Evolutionary conservation across 371 early-diverging fungal genomes (phyloP).

Genomic region (Smittium culicis): DNA sequence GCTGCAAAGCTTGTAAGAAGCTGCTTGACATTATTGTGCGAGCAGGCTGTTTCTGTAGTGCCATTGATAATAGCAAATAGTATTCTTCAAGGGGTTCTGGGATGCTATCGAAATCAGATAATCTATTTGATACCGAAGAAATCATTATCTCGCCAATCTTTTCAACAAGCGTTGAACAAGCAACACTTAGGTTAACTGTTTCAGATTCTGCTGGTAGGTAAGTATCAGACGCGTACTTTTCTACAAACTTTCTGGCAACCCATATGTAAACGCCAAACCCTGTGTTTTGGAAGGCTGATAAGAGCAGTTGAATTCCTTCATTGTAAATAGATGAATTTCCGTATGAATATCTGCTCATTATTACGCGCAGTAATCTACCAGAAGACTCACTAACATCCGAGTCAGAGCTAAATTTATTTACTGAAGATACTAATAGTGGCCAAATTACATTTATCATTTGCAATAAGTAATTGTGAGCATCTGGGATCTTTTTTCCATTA

Average conservation of each 20-base stretch:
- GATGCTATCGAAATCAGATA: slow-evolving; percentile 38
- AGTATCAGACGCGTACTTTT: slow-evolving; percentile 21
- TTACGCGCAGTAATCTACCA: slow-evolving; percentile 46
- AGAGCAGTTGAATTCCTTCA: slow-evolving; percentile 39
- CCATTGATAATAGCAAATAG: slow-evolving; percentile 41
- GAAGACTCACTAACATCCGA: slow-evolving; percentile 43
- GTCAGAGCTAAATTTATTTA: slow-evolving; percentile 39
- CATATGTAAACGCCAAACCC: slow-evolving; percentile 59
- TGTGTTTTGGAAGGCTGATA: slow-evolving; percentile 44
- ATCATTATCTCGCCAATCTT: slow-evolving; percentile 33
- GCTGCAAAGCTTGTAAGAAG: slow-evolving; percentile 44
- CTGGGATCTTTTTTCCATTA: slow-evolving; percentile 17
- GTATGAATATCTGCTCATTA: slow-evolving; percentile 43
- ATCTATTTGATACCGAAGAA: slow-evolving; percentile 14
- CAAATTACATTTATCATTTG: slow-evolving; percentile 59
- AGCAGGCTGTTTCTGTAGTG: slow-evolving; percentile 40
- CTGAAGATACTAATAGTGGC: slow-evolving; percentile 44
- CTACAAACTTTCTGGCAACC: slow-evolving; percentile 41
- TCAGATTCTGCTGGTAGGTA: slow-evolving; percentile 19
- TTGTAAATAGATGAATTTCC: slow-evolving; percentile 41
- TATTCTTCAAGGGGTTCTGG: slow-evolving; percentile 62
- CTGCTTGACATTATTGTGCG: slow-evolving; percentile 38
- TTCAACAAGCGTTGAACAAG: slow-evolving; percentile 38
- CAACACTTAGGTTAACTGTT: slow-evolving; percentile 37
- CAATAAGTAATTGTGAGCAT: slow-evolving; percentile 25